phyloP scores from a whole-genome alignment of 768 basidiomycete genomes.

The Lentinula detonsa region DNA sequence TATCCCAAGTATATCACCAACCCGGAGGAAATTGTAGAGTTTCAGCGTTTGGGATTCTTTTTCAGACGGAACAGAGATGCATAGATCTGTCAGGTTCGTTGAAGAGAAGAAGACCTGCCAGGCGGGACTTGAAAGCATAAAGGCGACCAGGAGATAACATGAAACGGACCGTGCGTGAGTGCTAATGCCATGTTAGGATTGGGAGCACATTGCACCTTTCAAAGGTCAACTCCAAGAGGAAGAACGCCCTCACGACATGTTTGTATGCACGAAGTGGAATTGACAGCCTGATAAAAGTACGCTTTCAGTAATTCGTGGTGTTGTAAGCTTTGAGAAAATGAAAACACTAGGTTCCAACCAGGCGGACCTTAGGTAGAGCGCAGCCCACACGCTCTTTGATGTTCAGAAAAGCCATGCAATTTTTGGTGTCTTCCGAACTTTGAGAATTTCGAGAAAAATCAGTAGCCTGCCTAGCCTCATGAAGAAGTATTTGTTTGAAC shows the following conservation, averaged over 20 bases:
- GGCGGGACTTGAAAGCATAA: not conserved
- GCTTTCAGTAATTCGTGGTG: not conserved
- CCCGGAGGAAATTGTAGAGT: not conserved
- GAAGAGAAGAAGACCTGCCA: not conserved
- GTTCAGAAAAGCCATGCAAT: too few species aligned
- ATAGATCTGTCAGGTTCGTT: not conserved
- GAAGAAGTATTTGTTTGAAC: too few species aligned
- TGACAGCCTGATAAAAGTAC: not conserved
- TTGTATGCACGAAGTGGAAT: not conserved
- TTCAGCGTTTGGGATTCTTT: not conserved
- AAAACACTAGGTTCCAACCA: too few species aligned
- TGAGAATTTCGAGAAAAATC: too few species aligned
- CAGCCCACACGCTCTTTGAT: too few species aligned
- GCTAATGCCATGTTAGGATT: not conserved
- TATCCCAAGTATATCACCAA: not conserved
- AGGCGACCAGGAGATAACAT: not conserved
- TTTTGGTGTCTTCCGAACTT: too few species aligned
- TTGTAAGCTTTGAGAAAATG: not conserved
- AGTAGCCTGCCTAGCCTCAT: too few species aligned
- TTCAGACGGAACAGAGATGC: not conserved
- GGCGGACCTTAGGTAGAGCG: not conserved
- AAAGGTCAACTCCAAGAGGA: not conserved
- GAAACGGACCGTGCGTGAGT: not conserved
- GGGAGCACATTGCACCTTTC: not conserved
- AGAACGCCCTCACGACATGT: not conserved